Evolutionary conservation across 2,329 filamentous ascomycete species (phyloP), one percentile per base, ranked within the genome.

Genomic region (Annulohypoxylon truncatum): DNA sequence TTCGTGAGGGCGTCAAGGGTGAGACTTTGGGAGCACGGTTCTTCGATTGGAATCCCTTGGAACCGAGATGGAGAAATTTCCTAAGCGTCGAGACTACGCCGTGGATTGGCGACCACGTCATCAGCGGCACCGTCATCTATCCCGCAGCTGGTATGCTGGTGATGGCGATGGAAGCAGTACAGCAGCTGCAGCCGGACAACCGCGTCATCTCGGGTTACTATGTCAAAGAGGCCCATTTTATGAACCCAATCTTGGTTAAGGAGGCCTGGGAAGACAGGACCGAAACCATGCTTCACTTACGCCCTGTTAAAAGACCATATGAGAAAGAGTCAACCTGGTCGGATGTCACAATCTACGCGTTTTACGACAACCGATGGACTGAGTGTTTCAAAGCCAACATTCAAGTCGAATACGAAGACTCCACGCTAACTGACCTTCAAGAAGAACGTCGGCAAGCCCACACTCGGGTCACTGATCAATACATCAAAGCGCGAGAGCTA

Each of bases 91-190:
- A 79, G 8, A 77, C 81, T 3, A 74, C 76, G 1, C 80, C 81
- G 0, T 86, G 84, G 84, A 67, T 85, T 4, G 72, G 73, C 0
- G 81, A 85, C 59, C 83, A 86, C 55, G 73, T 79, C 53, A 56
- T 77, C 40, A 67, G 69, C 47, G 66, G 66, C 7, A 70, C 66
- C 0, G 69, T 77, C 5, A 58, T 81, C 6, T 79, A 75, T n/a
- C 80, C 80, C 1, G 79, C 74, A 0, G 75, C 79, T 0, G 80
- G 77, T 1, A 78, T 78, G 72, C 44, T 81, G 2, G 65, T 76
- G 18, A 80, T 81, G 79, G 78, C 78, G 2, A 71, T 80, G 35
- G 79, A 82, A 58, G 79, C 79, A 0, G 75, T 73, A 1, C 72
- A 74, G 33, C 73, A 77, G 22, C 68, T 76, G 24, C 66, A 60